These are phyloP conservation scores for Aleurites moluccanus DNA, from an alignment of 441 rosid genomes.

Conservation along the genomic window DNA sequence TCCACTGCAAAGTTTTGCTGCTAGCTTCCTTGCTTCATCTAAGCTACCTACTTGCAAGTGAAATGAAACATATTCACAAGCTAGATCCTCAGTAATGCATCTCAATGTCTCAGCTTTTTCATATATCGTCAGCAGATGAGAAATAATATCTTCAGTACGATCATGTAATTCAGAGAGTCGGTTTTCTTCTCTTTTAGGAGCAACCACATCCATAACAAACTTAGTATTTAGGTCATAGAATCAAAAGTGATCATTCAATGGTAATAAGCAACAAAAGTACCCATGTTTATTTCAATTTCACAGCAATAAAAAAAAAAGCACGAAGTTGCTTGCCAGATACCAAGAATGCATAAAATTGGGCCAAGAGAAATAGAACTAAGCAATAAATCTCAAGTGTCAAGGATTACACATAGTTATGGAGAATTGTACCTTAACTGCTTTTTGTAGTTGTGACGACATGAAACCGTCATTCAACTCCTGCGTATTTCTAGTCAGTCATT, in stretches of 20 bases:
- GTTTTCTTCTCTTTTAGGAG: slow-evolving; percentile 33
- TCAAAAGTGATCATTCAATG: slow-evolving; percentile 1
- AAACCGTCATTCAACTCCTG: slow-evolving; percentile 30
- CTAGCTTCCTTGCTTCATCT: slow-evolving; percentile 60
- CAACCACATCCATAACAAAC: slow-evolving; percentile 53
- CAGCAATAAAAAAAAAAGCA: background rate
- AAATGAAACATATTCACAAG: slow-evolving; percentile 59
- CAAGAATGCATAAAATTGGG: background rate
- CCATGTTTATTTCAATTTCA: background rate
- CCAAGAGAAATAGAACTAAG: background rate
- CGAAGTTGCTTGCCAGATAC: background rate
- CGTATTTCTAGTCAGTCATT: slow-evolving; percentile 33
- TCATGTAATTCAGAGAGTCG: slow-evolving; percentile 25
- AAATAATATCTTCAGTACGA: slow-evolving; percentile 30
- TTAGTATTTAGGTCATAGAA: slow-evolving; percentile 41
- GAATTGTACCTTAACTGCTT: slow-evolving; percentile 61
- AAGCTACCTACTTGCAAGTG: slow-evolving; percentile 58
- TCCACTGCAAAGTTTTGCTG: slow-evolving; percentile 58
- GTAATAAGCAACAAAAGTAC: background rate
- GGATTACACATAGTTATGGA: background rate
- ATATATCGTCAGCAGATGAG: slow-evolving; percentile 49
- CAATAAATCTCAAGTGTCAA: background rate
- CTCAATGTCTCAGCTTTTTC: slow-evolving; percentile 64
- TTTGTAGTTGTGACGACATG: slow-evolving; percentile 40
- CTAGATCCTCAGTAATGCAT: slow-evolving; percentile 66